phyloP scores from a whole-genome alignment of 805 yeast genomes.

The Suhomyces sp. region DNA sequence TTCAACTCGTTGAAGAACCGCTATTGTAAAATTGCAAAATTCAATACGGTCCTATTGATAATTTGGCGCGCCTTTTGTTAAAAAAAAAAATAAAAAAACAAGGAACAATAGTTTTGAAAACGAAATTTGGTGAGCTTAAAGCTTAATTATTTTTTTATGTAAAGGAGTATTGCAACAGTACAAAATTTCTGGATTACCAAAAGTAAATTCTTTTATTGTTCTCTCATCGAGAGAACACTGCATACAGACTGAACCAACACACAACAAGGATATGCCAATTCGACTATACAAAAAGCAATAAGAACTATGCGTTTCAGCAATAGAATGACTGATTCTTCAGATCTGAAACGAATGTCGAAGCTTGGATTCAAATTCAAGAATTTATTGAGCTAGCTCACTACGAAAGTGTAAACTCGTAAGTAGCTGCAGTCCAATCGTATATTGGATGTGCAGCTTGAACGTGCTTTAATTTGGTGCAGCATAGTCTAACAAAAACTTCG shows the following conservation, averaged over 20 bases:
- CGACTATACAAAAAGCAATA: background rate
- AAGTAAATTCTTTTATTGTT: background rate
- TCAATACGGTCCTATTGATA: background rate
- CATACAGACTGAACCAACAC: background rate
- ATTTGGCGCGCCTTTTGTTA: background rate
- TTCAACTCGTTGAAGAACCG: background rate
- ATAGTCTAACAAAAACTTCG: background rate
- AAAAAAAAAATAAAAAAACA: background rate
- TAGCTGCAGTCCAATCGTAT: background rate
- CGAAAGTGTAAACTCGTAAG: background rate
- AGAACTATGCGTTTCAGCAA: background rate
- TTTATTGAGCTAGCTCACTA: background rate
- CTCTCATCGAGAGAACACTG: background rate
- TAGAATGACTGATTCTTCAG: background rate
- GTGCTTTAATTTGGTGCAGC: slow-evolving; percentile 1
- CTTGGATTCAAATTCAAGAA: background rate
- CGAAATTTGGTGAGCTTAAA: background rate
- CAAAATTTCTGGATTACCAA: background rate
- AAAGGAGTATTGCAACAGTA: background rate
- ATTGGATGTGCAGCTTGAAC: background rate
- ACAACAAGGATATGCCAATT: background rate
- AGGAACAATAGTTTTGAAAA: background rate
- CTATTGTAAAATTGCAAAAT: slow-evolving; percentile 3
- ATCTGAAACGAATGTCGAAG: background rate
- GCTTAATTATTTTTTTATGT: background rate